These are phyloP conservation scores for Mycena latifolia DNA, from an alignment of 768 basidiomycete genomes.

Conservation along the genomic window DNA sequence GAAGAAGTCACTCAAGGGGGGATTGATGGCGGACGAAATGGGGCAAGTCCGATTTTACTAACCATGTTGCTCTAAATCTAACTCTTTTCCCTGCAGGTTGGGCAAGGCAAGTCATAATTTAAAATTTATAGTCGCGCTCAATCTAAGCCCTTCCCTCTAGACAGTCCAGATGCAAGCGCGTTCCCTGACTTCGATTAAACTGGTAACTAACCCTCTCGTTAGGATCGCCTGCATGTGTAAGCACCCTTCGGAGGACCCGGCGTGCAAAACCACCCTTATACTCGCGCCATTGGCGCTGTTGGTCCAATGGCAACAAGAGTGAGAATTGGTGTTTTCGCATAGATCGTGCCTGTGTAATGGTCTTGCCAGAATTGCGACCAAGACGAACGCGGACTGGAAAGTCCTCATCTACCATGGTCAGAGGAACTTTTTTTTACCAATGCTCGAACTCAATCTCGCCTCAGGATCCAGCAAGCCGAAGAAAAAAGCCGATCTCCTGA, in stretches of 20 bases:
- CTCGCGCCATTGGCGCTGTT: constrained; percentile 74
- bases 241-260: constrained; percentile 63
- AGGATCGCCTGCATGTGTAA: constrained; percentile 72
- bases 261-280: constrained; percentile 75
- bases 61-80: no score
- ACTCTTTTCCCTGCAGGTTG: no score
- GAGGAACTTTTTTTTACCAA: constrained; percentile 14
- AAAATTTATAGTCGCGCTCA: no score
- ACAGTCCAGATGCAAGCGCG: no score
- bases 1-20: constrained; percentile 54
- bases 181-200: constrained; percentile 8
- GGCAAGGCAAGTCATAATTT: no score
- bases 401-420: constrained; percentile 75
- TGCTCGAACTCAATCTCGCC: constrained; percentile 12
- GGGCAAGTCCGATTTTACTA: constrained; percentile 65
- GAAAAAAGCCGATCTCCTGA: constrained; percentile 59
- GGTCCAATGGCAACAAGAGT: constrained; percentile 74
- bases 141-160: no score
- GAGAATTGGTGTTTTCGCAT: background rate
- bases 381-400: constrained; percentile 61
- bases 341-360: background rate
- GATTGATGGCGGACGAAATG: constrained; percentile 66
- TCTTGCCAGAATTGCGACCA: constrained; percentile 56
- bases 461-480: constrained; percentile 61
- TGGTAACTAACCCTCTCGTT: constrained; percentile 6